These are phyloP conservation scores for Acanthamoeba royreba DNA, from an alignment of 208 protist genomes.

Conservation along the genomic window DNA sequence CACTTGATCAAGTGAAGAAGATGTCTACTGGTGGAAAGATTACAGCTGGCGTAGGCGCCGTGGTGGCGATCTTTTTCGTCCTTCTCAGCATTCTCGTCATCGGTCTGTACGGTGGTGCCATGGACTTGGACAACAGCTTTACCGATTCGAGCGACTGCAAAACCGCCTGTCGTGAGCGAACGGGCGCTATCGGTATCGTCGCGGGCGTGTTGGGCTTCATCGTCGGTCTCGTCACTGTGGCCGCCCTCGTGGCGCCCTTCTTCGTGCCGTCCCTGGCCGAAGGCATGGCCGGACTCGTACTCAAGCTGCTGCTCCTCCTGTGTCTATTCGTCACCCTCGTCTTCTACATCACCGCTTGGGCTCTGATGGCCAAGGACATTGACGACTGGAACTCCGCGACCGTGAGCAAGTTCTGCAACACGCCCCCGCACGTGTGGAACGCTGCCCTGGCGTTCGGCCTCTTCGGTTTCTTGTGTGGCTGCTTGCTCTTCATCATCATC, in stretches of 20 bases:
- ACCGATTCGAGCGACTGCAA: no score
- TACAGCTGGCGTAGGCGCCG: not conserved
- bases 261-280: not conserved
- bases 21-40: no score
- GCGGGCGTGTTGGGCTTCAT: not conserved
- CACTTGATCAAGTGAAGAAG: no score
- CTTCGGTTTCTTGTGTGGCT: not conserved
- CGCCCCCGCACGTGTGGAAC: not conserved
- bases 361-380: not conserved
- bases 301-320: not conserved
- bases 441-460: not conserved
- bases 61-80: not conserved
- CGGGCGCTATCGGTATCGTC: not conserved
- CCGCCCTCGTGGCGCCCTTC: not conserved
- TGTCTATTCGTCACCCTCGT: not conserved
- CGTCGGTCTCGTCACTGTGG: not conserved
- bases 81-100: not conserved
- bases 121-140: not conserved
- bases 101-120: not conserved
- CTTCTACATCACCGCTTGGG: not conserved
- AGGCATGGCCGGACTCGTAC: not conserved
- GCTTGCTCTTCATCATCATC: not conserved
- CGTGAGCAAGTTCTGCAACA: not conserved
- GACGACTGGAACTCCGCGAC: not conserved
- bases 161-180: not conserved